Conservation (phyloP, 2,329 filamentous ascomycete species). For the Diaporthe nobilis region DNA sequence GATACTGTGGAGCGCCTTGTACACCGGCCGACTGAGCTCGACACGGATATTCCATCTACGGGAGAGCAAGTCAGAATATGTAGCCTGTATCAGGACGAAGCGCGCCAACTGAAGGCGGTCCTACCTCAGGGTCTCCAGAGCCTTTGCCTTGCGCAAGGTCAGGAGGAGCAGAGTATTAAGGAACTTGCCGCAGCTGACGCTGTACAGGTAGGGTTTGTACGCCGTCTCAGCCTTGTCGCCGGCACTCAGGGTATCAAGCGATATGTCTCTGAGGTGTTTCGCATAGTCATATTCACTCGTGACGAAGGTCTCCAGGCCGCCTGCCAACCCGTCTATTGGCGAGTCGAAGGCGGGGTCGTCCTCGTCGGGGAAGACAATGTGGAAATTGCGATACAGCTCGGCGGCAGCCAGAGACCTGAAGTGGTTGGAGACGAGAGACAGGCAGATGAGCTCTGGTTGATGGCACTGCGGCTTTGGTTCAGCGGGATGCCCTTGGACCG, state of each 20-base stretch:
- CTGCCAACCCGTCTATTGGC: conserved; percentile 70
- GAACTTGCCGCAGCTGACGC: conserved; percentile 72
- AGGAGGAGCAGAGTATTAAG: conserved; percentile 72
- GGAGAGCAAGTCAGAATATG: conserved; percentile 31
- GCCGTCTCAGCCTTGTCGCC: conserved; percentile 67
- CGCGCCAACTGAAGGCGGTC: conserved; percentile 44
- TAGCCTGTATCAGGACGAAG: neutral
- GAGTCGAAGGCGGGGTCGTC: conserved; percentile 66
- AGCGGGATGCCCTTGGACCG: conserved; percentile 26
- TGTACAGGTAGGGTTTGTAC: conserved; percentile 69
- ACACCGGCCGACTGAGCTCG: conserved; percentile 72
- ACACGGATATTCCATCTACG: conserved; percentile 75
- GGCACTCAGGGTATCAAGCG: conserved; percentile 67
- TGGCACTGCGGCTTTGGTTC: conserved; percentile 58
- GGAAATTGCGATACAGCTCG: conserved; percentile 71
- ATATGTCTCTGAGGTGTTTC: conserved; percentile 68
- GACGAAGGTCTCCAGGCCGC: conserved; percentile 72
- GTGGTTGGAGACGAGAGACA: conserved; percentile 70
- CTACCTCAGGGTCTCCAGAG: conserved; percentile 70
- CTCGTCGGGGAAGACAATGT: conserved; percentile 73
- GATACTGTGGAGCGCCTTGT: conserved; percentile 69
- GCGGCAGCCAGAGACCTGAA: conserved; percentile 71
- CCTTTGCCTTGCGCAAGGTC: conserved; percentile 67
- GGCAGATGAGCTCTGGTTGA: conserved; percentile 67
- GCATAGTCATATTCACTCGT: conserved; percentile 76